phyloP scores from a whole-genome alignment of 805 yeast genomes.

The Henningerozyma blattae region DNA sequence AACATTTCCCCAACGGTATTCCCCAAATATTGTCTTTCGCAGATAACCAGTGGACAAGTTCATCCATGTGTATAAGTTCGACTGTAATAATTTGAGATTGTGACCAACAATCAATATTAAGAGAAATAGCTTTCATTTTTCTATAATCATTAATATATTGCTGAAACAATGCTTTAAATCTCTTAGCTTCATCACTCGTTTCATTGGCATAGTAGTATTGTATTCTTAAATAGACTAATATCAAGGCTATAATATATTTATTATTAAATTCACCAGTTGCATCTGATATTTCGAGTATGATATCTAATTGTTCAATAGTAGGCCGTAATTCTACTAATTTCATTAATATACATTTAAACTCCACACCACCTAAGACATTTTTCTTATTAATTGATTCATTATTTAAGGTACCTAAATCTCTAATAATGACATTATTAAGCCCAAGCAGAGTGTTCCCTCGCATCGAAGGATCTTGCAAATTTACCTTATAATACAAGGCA shows the following conservation, averaged over 20 bases:
- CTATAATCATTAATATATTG: slow-evolving; percentile 53
- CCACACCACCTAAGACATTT: slow-evolving; percentile 21
- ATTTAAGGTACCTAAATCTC: slow-evolving; percentile 18
- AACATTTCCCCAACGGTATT: slow-evolving; percentile 58
- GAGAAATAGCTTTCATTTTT: slow-evolving; percentile 41
- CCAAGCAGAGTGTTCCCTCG: slow-evolving; percentile 21
- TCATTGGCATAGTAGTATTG: slow-evolving; percentile 17
- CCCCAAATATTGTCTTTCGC: slow-evolving; percentile 54
- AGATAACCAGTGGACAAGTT: slow-evolving; percentile 52
- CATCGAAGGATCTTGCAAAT: slow-evolving; percentile 13
- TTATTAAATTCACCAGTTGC: slow-evolving; percentile 47
- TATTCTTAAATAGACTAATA: slow-evolving; percentile 50
- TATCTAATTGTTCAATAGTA: slow-evolving; percentile 15
- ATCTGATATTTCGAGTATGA: slow-evolving; percentile 36
- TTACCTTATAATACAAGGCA: slow-evolving; percentile 21
- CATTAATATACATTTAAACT: slow-evolving; percentile 49
- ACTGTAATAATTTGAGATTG: slow-evolving; percentile 11
- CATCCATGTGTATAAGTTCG: slow-evolving; percentile 50
- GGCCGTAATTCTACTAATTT: slow-evolving; percentile 74
- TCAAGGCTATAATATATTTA: slow-evolving; percentile 38
- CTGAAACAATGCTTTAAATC: slow-evolving; percentile 41
- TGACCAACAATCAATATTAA: slow-evolving; percentile 26
- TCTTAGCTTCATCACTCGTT: slow-evolving; percentile 33
- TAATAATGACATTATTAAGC: slow-evolving; percentile 11
- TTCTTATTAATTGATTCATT: slow-evolving; percentile 7